phyloP scores from a whole-genome alignment of 2,329 filamentous ascomycete species.

The Phyllosticta capitalensis region DNA sequence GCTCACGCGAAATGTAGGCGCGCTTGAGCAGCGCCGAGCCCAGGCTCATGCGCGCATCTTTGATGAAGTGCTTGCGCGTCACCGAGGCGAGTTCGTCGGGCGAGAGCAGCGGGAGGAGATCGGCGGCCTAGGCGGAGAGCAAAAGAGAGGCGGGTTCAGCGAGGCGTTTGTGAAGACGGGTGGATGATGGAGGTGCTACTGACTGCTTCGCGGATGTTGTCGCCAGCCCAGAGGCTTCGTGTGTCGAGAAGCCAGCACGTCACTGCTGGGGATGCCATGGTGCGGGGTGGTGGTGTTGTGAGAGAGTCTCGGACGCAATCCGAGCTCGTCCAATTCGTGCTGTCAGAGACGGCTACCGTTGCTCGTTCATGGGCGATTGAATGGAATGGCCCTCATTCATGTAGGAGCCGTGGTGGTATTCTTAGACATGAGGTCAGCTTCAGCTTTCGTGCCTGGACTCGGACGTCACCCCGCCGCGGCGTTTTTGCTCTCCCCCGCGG shows the following conservation, averaged over 20 bases:
- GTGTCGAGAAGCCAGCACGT: conserved; percentile 44
- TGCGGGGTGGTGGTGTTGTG: neutral
- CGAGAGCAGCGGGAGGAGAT: conserved; percentile 34
- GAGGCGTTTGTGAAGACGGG: neutral
- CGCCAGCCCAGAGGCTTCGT: conserved; percentile 35
- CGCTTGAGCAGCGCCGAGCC: conserved; percentile 67
- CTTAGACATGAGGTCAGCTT: neutral
- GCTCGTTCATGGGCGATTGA: neutral
- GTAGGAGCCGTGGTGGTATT: neutral
- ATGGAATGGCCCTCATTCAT: neutral
- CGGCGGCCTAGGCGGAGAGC: conserved; percentile 26
- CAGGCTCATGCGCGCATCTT: conserved; percentile 66
- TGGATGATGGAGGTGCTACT: conserved; percentile 11
- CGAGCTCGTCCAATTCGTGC: neutral
- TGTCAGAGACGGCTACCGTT: neutral
- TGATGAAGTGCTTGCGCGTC: conserved; percentile 54
- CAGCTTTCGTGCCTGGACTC: neutral
- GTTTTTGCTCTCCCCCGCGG: too few relatives aligned
- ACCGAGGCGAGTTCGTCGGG: conserved; percentile 48
- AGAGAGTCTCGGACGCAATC: neutral
- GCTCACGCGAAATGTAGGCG: conserved; percentile 52
- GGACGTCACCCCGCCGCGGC: neutral
- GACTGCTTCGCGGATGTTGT: conserved; percentile 33
- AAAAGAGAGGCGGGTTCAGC: neutral
- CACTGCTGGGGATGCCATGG: conserved; percentile 13